Conservation (phyloP, 2,329 filamentous ascomycete genomes). For the Penicillium freii region DNA sequence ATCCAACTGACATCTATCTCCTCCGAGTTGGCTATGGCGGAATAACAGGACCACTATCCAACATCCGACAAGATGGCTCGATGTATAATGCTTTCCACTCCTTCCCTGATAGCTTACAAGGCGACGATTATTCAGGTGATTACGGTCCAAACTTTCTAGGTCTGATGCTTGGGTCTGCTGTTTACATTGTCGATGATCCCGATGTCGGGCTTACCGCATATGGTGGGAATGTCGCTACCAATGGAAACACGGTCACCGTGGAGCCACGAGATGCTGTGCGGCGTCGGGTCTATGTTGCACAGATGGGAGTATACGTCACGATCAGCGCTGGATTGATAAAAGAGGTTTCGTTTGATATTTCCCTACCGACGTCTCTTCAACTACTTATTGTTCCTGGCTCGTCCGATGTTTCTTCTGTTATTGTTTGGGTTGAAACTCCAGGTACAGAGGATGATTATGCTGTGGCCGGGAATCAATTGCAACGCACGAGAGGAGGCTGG, state of each 20-base stretch:
- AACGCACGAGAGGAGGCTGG: background rate
- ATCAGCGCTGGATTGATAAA: background rate
- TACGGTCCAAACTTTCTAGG: conserved; percentile 58
- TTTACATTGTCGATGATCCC: background rate
- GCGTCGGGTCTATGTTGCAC: background rate
- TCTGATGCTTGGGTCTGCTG: conserved; percentile 29
- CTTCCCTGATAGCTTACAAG: conserved; percentile 54
- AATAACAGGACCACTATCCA: conserved; percentile 32
- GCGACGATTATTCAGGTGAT: conserved; percentile 59
- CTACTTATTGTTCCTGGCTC: background rate
- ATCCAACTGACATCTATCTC: background rate
- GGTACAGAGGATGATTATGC: background rate
- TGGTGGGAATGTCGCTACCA: background rate
- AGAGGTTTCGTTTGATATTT: background rate
- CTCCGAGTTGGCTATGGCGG: conserved; percentile 46
- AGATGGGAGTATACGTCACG: background rate
- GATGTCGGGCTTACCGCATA: background rate
- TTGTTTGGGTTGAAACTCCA: background rate
- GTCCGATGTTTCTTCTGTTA: background rate
- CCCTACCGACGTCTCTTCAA: background rate
- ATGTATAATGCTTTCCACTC: conserved; percentile 58
- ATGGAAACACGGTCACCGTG: background rate
- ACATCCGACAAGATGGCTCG: conserved; percentile 57
- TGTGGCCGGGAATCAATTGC: background rate
- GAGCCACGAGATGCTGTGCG: background rate